phyloP scores from a whole-genome alignment of 768 basidiomycete genomes.

The Boletus sensibilis region DNA sequence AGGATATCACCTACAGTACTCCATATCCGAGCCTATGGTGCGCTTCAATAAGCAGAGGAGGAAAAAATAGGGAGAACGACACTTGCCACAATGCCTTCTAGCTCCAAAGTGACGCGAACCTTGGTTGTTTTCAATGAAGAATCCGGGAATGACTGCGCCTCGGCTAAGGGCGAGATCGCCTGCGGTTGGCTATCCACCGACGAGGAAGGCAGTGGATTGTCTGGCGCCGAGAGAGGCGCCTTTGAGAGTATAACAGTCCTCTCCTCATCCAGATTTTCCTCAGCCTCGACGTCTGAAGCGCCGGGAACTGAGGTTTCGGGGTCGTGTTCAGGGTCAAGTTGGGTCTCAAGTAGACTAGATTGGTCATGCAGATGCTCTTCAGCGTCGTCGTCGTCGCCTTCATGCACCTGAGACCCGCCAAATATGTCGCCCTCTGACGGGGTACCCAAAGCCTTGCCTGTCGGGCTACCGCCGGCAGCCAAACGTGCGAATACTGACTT shows the following conservation, averaged over 20 bases:
- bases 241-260: conserved; percentile 33
- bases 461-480: conserved; percentile 8
- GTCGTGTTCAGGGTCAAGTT: conserved; percentile 6
- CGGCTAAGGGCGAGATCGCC: background rate
- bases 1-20: conserved; percentile 61
- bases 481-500: conserved; percentile 31
- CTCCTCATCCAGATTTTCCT: conserved; percentile 28
- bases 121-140: conserved; percentile 32
- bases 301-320: background rate
- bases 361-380: conserved; percentile 13
- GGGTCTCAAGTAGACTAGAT: conserved; percentile 9
- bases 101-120: conserved; percentile 56
- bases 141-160: conserved; percentile 9
- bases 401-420: background rate
- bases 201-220: background rate
- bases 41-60: background rate
- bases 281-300: conserved; percentile 1
- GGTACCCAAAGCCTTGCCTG: conserved; percentile 3
- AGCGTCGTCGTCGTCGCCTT: conserved; percentile 1
- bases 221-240: background rate
- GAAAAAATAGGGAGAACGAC: background rate
- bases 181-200: conserved; percentile 7
- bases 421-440: conserved; percentile 8
- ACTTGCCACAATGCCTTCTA: conserved; percentile 65
- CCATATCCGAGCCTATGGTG: conserved; percentile 65